These are phyloP conservation scores for Thalassiosira ordinaria DNA, from an alignment of 352 stramenopile genomes.

Conservation along the genomic window DNA sequence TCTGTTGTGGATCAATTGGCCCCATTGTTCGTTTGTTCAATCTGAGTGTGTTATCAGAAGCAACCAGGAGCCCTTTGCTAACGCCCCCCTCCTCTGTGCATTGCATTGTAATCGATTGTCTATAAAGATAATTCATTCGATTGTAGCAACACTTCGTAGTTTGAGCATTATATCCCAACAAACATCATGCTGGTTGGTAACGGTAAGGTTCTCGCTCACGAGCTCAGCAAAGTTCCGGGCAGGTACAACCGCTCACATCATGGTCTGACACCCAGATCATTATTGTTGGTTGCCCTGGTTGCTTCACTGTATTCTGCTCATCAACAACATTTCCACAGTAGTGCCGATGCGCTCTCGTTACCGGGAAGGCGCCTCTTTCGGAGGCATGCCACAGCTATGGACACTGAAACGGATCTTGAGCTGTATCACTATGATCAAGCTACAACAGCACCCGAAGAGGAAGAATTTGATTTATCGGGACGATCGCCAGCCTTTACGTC, in stretches of 20 bases:
- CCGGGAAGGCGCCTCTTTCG: background rate
- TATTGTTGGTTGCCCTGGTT: background rate
- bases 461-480: background rate
- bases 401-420: background rate
- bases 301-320: slow-evolving; percentile 1
- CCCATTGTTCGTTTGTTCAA: too few species aligned
- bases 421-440: too few species aligned
- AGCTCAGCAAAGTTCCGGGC: background rate
- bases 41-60: too few species aligned
- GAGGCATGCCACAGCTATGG: background rate
- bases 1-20: too few species aligned
- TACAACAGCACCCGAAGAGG: background rate
- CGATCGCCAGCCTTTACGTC: background rate
- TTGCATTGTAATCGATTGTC: too few species aligned
- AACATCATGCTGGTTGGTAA: background rate
- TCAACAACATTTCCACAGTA: background rate
- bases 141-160: too few species aligned
- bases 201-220: background rate
- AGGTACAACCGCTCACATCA: background rate
- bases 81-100: too few species aligned
- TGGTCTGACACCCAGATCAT: background rate
- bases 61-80: too few species aligned
- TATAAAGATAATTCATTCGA: too few species aligned
- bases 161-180: too few species aligned
- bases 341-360: slow-evolving; percentile 4